Evolutionary conservation across 75 land plant genomes (phyloP), one percentile per base, ranked within the genome.

Genomic region (Sequoiadendron giganteum): DNA sequence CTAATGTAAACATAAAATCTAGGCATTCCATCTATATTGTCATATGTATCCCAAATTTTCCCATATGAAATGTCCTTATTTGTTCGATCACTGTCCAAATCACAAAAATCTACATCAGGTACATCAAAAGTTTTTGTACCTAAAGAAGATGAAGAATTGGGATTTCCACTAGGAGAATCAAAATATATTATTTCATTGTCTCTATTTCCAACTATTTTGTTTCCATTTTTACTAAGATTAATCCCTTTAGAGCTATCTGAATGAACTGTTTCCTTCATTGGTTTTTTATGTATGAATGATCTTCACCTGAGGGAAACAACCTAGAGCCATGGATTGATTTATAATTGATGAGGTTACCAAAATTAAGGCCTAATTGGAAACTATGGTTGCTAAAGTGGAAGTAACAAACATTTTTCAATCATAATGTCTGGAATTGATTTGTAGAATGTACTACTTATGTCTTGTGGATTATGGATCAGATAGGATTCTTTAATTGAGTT

Each of bases 11-110:
- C 94, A 90, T 98, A 98, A 86, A 90, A 98, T 76, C 99, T 90
- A 30, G 99, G 99, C 99, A 98, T 95, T 54, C 94, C 96, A 92
- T 95, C 97, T 21, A 43, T 11, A 36, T 92, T 87, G 87, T 98
- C 99, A 90, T 94, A 98, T 28, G 90, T 30, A 77, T 97, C 97
- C 99, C 99, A 98, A 18, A 95, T 79, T 86, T 98, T 97, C 84
- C 90, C 91, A 84, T 87, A 90, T 56, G 75, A 87, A 88, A 95
- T 91, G 81, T 91, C 65, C 19, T 54, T 84, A 82, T 88, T 93
- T 30, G 85, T 87, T 84, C 93, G 91, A 15, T 77, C 89, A 73
- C 89, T 73, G 36, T 98, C 99, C 88, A 97, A 98, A 82, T 97
- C 94, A 88, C 86, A 83, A 86, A 97, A 97, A 52, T 98, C 96